Evolutionary conservation across 2,329 filamentous ascomycete species (phyloP).

Genomic region (Talaromyces sp.): DNA sequence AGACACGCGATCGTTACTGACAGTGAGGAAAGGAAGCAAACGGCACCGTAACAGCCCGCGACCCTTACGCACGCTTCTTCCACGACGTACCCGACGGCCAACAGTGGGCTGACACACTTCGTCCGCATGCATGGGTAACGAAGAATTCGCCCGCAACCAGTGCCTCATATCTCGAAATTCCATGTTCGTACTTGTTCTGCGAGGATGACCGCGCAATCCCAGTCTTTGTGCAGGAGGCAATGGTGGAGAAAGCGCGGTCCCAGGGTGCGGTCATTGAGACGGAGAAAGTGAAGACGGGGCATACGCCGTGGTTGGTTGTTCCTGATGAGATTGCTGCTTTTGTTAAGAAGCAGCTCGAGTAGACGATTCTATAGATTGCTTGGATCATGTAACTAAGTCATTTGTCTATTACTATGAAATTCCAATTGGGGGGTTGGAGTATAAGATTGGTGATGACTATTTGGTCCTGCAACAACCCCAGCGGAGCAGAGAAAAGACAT

Average conservation of each 20-base stretch:
- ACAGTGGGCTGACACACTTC: slow-evolving; percentile 28
- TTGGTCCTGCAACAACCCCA: neutral
- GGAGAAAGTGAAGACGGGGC: slow-evolving; percentile 28
- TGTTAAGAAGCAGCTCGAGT: neutral
- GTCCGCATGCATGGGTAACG: slow-evolving; percentile 31
- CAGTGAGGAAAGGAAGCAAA: slow-evolving; percentile 16
- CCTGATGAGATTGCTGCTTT: slow-evolving; percentile 17
- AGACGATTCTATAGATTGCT: neutral
- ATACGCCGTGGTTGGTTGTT: slow-evolving; percentile 31
- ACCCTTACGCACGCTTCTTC: slow-evolving; percentile 29
- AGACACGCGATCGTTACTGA: no score
- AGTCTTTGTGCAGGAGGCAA: slow-evolving; percentile 29
- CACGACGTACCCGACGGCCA: slow-evolving; percentile 31
- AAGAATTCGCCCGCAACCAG: slow-evolving; percentile 28
- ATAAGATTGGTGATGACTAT: slow-evolving; percentile 2
- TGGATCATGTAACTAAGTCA: neutral
- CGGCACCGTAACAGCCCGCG: slow-evolving; percentile 26
- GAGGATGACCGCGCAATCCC: slow-evolving; percentile 32
- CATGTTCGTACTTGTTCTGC: slow-evolving; percentile 29
- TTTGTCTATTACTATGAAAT: neutral
- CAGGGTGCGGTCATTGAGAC: slow-evolving; percentile 29
- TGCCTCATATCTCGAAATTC: slow-evolving; percentile 26
- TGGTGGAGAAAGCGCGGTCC: slow-evolving; percentile 29
- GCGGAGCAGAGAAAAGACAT: neutral
- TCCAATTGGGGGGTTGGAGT: neutral